These are phyloP conservation scores for Sporobolomyces roseus DNA, from an alignment of 768 basidiomycete species.

Conservation along the genomic window DNA sequence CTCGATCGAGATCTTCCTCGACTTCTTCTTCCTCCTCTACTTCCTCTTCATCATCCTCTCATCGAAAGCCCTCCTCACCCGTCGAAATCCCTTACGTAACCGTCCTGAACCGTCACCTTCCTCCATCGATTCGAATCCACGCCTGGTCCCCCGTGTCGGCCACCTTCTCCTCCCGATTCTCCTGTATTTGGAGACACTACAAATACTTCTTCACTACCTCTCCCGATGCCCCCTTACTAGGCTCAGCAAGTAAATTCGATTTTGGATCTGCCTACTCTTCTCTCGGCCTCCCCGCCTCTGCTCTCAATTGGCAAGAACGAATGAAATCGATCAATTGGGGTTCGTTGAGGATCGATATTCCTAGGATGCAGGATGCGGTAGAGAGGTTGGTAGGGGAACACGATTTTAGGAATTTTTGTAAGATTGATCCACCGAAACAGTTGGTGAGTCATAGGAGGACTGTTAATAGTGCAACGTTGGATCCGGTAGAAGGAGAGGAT, in stretches of 20 bases:
- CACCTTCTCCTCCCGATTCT: slow-evolving; percentile 80
- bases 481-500: slow-evolving; percentile 49
- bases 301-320: slow-evolving; percentile 21
- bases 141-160: slow-evolving; percentile 87
- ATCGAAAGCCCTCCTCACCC: slow-evolving; percentile 35
- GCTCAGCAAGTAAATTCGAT: slow-evolving; percentile 31
- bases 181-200: slow-evolving; percentile 84
- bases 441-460: slow-evolving; percentile 70
- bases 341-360: slow-evolving; percentile 59
- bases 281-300: slow-evolving; percentile 10
- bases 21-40: neutral
- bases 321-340: slow-evolving; percentile 21
- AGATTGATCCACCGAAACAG: slow-evolving; percentile 86
- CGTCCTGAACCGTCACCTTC: slow-evolving; percentile 80
- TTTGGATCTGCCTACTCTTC: slow-evolving; percentile 36
- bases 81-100: slow-evolving; percentile 70
- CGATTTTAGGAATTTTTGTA: slow-evolving; percentile 94
- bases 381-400: slow-evolving; percentile 73
- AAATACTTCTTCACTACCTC: slow-evolving; percentile 85
- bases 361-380: slow-evolving; percentile 72
- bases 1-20: too few species aligned
- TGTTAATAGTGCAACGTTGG: slow-evolving; percentile 65
- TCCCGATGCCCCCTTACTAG: slow-evolving; percentile 46
- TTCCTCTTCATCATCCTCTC: neutral
- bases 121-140: slow-evolving; percentile 78